Evolutionary conservation across 2,329 filamentous ascomycete genomes (phyloP).

Genomic region (Alternaria tenuissima): DNA sequence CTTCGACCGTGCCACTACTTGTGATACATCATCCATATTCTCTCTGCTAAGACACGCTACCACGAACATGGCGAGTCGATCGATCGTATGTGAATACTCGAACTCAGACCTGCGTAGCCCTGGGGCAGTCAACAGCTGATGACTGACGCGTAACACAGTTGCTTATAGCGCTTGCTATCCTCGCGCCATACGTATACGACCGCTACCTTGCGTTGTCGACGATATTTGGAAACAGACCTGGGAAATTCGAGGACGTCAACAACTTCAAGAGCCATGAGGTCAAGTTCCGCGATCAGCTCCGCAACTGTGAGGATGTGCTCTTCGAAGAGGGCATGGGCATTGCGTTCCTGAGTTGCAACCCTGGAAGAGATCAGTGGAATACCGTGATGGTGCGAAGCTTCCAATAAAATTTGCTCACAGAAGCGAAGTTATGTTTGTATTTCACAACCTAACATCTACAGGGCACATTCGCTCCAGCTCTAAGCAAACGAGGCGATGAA

Average conservation of each 20-base stretch:
- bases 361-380: constrained; percentile 55
- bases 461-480: constrained; percentile 40
- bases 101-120: not conserved
- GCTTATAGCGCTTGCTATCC: constrained; percentile 21
- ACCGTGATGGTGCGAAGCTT: constrained; percentile 55
- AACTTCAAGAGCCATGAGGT: constrained; percentile 41
- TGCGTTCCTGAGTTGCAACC: constrained; percentile 56
- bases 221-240: constrained; percentile 34
- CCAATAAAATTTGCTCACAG: not conserved
- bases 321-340: constrained; percentile 48
- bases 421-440: not conserved
- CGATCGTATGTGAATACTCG: constrained; percentile 4
- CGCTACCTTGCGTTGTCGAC: constrained; percentile 29
- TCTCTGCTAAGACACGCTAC: not conserved
- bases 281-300: constrained; percentile 46
- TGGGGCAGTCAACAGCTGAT: not conserved
- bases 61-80: constrained; percentile 3
- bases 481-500: constrained; percentile 15
- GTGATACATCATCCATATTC: not conserved
- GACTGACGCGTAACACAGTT: constrained; percentile 13
- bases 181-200: constrained; percentile 40
- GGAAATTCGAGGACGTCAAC: constrained; percentile 27
- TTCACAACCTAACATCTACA: constrained; percentile 8
- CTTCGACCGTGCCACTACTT: not conserved
- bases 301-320: constrained; percentile 57